Base-by-base conservation (phyloP, 352 stramenopile species). In the Thraustochytrium striatum region DNA sequence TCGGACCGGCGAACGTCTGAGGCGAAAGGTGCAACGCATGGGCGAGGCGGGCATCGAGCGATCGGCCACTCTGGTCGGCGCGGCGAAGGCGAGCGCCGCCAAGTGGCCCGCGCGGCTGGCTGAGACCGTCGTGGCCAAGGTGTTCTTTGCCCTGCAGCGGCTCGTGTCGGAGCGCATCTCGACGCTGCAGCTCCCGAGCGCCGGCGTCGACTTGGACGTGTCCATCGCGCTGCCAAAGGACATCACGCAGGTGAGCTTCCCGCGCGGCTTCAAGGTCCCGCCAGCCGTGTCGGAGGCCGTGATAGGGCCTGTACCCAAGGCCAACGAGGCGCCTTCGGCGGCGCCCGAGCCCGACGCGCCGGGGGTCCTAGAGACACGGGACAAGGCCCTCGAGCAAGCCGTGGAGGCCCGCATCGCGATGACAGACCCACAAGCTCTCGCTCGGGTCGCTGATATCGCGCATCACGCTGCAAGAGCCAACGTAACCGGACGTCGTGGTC, bases 391-490 rank as follows among this genome's bases (percentile, higher is more conserved):
- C 32, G 62, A 73, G 32, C 39, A 73, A 13, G 62, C 62, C 32
- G 28, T 73, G 28, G 47, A 21, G 32, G 39, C 62, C 19, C 39
- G 62, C 39, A 73, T 73, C 41, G 36, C 62, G 1, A 1, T 73
- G 28, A 28, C 62, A 9, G 62, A 73, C 13, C 38, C n/a, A 61
- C 13, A 7, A 28, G n/a, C 32, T 73, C 62, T 16, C 21, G 16
- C 39, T 36, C 1, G 62, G 39, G 39, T 65, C 11, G 1, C 33
- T 73, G 11, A 19, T 73, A 13, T 57, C 62, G 16, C 19, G 62
- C 32, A 61, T 73, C 13, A 73, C 62, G n/a, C 62, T 73, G 16
- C 62, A 73, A 61, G 62, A 73, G 35, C 25, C 44, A 21, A 73
- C 62, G 9, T 73, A 62, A 28, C 62, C 62, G 62, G 41, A 73